A percentile compares a stretch with the other conserved stretches of the same genome.
Conservation (phyloP, 371 early-diverging fungal genomes). For the Mortierella sp. region DNA sequence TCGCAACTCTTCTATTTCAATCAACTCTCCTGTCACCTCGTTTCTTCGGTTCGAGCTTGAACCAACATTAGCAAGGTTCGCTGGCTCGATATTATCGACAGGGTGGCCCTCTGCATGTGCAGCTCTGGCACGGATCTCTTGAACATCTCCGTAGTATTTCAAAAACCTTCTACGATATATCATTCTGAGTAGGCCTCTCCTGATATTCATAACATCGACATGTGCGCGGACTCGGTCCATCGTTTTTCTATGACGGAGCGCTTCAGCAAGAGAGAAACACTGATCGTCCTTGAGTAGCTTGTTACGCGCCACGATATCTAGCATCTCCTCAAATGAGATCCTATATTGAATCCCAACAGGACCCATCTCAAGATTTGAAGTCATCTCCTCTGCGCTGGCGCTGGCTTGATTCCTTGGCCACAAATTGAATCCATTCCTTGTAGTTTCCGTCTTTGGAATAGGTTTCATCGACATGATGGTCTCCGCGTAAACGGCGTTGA, state of each 20-base stretch:
- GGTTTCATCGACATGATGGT: slow-evolving; percentile 47
- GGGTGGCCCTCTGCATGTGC: background rate
- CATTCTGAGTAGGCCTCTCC: slow-evolving; percentile 25
- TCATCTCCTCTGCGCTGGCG: no score
- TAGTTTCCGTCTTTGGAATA: slow-evolving; percentile 39
- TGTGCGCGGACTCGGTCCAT: slow-evolving; percentile 47
- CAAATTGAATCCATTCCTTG: slow-evolving; percentile 38
- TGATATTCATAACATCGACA: slow-evolving; percentile 23
- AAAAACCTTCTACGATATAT: slow-evolving; percentile 37
- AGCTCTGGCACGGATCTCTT: slow-evolving; percentile 16
- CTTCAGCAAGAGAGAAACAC: slow-evolving; percentile 42
- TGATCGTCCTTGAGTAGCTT: slow-evolving; percentile 66
- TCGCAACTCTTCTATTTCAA: slow-evolving; percentile 38
- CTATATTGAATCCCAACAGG: slow-evolving; percentile 55
- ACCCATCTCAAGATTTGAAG: slow-evolving; percentile 35
- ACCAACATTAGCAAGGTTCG: no score
- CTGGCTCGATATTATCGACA: background rate
- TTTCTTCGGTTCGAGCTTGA: background rate
- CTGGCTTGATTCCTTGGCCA: no score
- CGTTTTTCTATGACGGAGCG: slow-evolving; percentile 47
- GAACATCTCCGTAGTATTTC: slow-evolving; percentile 25
- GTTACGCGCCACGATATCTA: slow-evolving; percentile 67
- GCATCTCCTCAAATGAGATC: slow-evolving; percentile 71
- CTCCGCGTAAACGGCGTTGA: slow-evolving; percentile 53
- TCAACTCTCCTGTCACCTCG: slow-evolving; percentile 11